These are phyloP conservation scores for Dichotomopilus funicola DNA, from an alignment of 2,329 filamentous ascomycete genomes.

Conservation along the genomic window DNA sequence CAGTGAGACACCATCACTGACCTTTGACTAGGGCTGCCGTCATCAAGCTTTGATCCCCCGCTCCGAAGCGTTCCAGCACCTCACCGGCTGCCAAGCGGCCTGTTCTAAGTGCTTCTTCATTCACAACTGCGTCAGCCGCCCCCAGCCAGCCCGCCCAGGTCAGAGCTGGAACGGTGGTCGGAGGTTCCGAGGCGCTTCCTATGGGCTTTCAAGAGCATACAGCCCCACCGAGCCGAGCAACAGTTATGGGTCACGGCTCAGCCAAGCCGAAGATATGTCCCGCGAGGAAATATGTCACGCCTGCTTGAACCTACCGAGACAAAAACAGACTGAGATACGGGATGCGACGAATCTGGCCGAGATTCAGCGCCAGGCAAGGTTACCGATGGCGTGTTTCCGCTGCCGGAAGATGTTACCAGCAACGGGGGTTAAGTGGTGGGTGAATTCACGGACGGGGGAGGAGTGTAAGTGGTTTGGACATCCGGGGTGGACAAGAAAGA, in stretches of 20 bases:
- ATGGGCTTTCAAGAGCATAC: no score
- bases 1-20: neutral
- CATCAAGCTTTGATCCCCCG: neutral
- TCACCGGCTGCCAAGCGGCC: neutral
- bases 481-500: neutral
- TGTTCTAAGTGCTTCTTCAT: conserved; percentile 1
- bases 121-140: neutral
- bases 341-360: neutral
- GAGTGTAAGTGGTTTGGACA: conserved; percentile 7
- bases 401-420: neutral
- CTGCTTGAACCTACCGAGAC: neutral
- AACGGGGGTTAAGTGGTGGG: conserved; percentile 3
- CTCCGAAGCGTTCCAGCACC: neutral
- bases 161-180: neutral
- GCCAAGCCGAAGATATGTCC: neutral
- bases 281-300: neutral
- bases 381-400: neutral
- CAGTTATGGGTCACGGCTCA: neutral
- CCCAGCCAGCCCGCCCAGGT: neutral
- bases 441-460: neutral
- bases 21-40: neutral
- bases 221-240: neutral
- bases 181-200: no score
- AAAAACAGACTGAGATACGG: neutral
- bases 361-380: neutral